Base-by-base conservation (phyloP, 2,329 filamentous ascomycete species). In the Tricladium varicosporioides region DNA sequence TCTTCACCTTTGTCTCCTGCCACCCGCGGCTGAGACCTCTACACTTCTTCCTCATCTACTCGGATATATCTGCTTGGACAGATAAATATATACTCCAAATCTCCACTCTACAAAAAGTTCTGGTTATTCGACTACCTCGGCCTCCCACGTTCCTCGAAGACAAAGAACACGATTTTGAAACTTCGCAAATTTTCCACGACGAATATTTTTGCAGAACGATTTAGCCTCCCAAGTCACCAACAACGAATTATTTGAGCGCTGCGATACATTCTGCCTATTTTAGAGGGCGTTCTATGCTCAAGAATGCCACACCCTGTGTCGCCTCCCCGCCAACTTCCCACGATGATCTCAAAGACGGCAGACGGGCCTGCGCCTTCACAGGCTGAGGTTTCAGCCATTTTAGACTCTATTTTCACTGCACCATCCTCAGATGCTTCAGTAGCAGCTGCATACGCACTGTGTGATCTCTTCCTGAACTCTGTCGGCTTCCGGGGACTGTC, bases 361-460 rank as follows among this genome's bases (percentile, higher is more conserved):
- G 63, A 67, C 42, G 66, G 65, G 56, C 66, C 66, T 55, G 67
- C 69, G 46, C 87, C 87, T 61, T 81, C 85, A 32, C 75, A 83
- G 66, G 83, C 85, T 63, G 89, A 91, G 61, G 76, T 93, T 60
- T 74, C 80, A 60, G 79, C 82, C 55, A 74, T 91, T 45, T 70
- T 92, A 65, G 76, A 84, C 65, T 85, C 80, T 50, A 82, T 91
- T 63, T 91, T 92, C 68, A 75, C 73, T 47, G 75, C 78, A 27
- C 77, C 80, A 67, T 78, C 78, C 27, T 82, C 80, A 52, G 79
- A 81, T 66, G 74, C 75, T 54, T 82, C 80, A 10, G 76, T 83
- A 46, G 85, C 88, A 68, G 83, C 82, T 57, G 77, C 86, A 15
- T 89, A 89, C 70, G 80, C 80, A 44, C 76, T 89, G 59, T 82